phyloP scores from a whole-genome alignment of 495 filamentous ascomycete genomes.

The Penicillium crystallinum region DNA sequence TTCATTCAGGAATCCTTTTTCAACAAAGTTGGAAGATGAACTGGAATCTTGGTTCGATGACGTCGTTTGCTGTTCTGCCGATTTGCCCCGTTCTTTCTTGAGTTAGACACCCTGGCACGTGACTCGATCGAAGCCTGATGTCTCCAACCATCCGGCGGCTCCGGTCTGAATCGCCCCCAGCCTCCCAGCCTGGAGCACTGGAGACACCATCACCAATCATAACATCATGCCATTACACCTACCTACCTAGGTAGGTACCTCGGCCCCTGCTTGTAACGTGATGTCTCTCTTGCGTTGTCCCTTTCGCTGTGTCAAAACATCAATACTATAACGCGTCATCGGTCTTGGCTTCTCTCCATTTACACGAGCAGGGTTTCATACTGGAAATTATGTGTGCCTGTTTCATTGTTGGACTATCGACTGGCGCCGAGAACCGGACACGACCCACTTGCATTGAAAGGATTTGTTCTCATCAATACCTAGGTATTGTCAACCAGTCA shows the following conservation, averaged over 20 bases:
- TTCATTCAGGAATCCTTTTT: too few species aligned
- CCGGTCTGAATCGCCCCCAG: conserved; percentile 1
- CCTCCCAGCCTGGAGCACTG: too few species aligned
- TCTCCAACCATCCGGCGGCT: neutral
- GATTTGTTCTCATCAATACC: neutral
- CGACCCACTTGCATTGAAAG: neutral
- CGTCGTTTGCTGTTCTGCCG: neutral
- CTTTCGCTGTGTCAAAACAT: neutral
- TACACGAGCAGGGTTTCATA: neutral
- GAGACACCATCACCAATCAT: neutral
- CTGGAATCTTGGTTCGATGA: neutral
- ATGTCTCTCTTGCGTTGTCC: neutral
- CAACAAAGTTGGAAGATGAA: too few species aligned
- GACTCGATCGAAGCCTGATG: conserved; percentile 1
- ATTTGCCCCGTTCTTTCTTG: conserved; percentile 4
- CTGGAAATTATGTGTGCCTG: neutral
- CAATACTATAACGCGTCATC: conserved; percentile 1
- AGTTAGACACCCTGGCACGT: neutral
- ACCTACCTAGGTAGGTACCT: too few species aligned
- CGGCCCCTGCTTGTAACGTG: too few species aligned
- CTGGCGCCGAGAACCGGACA: neutral
- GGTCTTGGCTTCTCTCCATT: neutral
- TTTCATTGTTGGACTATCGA: neutral
- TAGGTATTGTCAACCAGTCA: neutral
- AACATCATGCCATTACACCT: neutral